Percentiles rank a stretch among this genome's conserved stretches.
Conservation (phyloP, 2,329 filamentous ascomycete genomes). For the Phaeosphaeria sp. region DNA sequence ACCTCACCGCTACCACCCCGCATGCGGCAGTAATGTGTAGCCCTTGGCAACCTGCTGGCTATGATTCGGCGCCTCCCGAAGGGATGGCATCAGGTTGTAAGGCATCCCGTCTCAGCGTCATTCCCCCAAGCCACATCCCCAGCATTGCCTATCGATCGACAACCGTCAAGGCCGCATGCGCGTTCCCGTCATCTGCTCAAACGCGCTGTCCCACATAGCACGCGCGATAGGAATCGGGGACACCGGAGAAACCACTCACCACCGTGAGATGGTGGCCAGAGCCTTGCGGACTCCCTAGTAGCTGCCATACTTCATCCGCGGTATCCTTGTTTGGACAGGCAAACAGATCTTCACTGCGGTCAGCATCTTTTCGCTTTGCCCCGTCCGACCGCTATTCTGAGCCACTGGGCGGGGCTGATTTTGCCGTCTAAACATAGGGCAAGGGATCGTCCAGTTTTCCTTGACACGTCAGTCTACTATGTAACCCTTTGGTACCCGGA, state of each 20-base stretch:
- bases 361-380: conserved; percentile 24
- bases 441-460: not conserved
- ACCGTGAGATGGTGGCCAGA: not conserved
- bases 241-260: not conserved
- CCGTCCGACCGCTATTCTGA: conserved; percentile 18
- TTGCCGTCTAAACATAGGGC: conserved; percentile 1
- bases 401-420: conserved; percentile 10
- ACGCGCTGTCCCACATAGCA: conserved; percentile 11
- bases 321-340: conserved; percentile 4
- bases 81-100: not conserved
- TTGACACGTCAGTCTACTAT: not conserved
- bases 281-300: not conserved
- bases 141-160: not conserved
- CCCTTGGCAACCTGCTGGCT: not conserved
- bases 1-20: not conserved
- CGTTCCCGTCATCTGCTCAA: conserved; percentile 12
- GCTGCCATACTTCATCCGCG: not conserved
- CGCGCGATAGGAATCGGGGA: not conserved
- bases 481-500: not conserved
- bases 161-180: not conserved
- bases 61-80: not conserved
- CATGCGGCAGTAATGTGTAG: not conserved
- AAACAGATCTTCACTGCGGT: conserved; percentile 21
- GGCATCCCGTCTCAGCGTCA: not conserved
- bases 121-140: not conserved